Conservation (phyloP, 768 basidiomycete genomes). For the Termitomyces bulborhizus region DNA sequence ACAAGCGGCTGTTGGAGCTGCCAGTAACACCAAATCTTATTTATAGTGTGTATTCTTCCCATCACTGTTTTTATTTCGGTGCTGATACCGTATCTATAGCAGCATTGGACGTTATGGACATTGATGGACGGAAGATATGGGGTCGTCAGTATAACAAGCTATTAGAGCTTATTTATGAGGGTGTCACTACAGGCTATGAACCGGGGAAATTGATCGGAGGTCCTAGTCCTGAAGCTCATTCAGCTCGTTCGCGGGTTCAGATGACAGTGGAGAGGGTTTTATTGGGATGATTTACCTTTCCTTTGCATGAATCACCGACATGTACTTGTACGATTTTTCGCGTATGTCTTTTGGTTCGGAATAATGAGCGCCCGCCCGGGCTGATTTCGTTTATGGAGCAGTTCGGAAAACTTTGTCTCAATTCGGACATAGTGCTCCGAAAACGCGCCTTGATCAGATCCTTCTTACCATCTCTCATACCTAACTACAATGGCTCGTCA, state of each 20-base stretch:
- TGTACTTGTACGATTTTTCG: background rate
- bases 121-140: slow-evolving; percentile 55
- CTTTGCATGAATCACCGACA: background rate
- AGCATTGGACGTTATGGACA: slow-evolving; percentile 66
- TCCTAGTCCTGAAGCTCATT: slow-evolving; percentile 49
- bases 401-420: background rate
- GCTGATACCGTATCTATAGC: slow-evolving; percentile 31
- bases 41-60: slow-evolving; percentile 43
- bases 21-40: slow-evolving; percentile 61
- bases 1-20: slow-evolving; percentile 45
- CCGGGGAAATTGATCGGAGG: slow-evolving; percentile 51
- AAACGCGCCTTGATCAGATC: background rate
- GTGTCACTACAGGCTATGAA: slow-evolving; percentile 49
- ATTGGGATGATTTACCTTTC: background rate
- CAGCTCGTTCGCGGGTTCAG: slow-evolving; percentile 58
- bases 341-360: background rate
- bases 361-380: no score
- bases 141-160: slow-evolving; percentile 79
- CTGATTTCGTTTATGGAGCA: background rate
- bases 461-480: slow-evolving; percentile 7
- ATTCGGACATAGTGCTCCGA: background rate
- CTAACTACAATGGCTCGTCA: slow-evolving; percentile 55
- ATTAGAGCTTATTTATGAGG: slow-evolving; percentile 58
- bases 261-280: slow-evolving; percentile 59
- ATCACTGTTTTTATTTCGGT: background rate